Evolutionary conservation across 768 basidiomycete species (phyloP).

Genomic region (Mycena rosella): DNA sequence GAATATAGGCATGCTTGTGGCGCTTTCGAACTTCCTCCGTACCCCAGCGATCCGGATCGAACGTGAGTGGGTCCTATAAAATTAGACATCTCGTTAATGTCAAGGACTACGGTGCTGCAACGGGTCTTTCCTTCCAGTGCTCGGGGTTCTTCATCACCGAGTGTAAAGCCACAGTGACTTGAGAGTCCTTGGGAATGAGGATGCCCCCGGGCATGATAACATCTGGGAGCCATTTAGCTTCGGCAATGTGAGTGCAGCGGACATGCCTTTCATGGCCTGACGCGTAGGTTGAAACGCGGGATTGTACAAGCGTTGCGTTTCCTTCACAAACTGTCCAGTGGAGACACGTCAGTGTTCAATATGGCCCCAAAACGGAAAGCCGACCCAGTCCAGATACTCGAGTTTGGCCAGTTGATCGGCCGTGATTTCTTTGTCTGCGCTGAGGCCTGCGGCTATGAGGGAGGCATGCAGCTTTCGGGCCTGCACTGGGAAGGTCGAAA

Average conservation of each 20-base stretch:
- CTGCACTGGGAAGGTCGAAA: conserved; percentile 28
- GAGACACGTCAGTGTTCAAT: background rate
- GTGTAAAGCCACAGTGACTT: conserved; percentile 31
- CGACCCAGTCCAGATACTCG: conserved; percentile 35
- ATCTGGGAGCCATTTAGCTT: background rate
- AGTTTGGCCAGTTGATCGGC: conserved; percentile 29
- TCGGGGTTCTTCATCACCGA: conserved; percentile 33
- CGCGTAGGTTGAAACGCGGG: conserved; percentile 33
- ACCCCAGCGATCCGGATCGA: conserved; percentile 35
- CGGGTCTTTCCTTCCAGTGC: conserved; percentile 24
- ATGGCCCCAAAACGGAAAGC: background rate
- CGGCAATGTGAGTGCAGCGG: background rate
- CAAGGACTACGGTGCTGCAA: background rate
- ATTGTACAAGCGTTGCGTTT: conserved; percentile 32
- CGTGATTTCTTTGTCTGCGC: conserved; percentile 27
- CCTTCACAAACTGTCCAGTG: conserved; percentile 10
- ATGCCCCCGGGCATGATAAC: conserved; percentile 31
- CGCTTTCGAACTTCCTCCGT: conserved; percentile 27
- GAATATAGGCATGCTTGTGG: conserved; percentile 30
- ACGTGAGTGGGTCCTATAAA: conserved; percentile 31
- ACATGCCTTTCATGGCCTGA: conserved; percentile 31
- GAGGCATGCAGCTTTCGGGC: conserved; percentile 32
- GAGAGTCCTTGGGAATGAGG: conserved; percentile 28
- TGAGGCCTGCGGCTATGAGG: conserved; percentile 24
- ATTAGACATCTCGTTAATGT: background rate